phyloP scores from a whole-genome alignment of 2,329 filamentous ascomycete species.

The Neonectria magnoliae region DNA sequence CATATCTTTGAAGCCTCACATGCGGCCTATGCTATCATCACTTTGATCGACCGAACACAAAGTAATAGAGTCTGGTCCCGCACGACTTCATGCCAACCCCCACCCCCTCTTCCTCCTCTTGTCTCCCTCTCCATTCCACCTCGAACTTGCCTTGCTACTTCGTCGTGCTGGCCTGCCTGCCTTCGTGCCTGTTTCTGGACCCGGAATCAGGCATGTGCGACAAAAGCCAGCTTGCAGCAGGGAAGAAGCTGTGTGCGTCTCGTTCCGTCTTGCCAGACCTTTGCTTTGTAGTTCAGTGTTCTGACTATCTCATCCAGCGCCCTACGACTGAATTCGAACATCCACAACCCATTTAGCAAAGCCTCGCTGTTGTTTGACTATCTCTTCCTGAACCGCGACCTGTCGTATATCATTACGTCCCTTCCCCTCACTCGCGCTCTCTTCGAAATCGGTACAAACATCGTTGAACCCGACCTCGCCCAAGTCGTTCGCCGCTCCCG shows the following conservation, averaged over 20 bases:
- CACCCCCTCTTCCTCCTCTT: slow-evolving; percentile 27
- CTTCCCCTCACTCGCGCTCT: not conserved
- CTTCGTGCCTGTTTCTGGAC: slow-evolving; percentile 26
- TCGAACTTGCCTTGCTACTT: not conserved
- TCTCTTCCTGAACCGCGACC: slow-evolving; percentile 11
- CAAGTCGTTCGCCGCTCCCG: slow-evolving; percentile 11
- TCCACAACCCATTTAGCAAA: slow-evolving; percentile 25
- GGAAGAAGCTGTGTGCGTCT: slow-evolving; percentile 36
- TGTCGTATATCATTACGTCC: slow-evolving; percentile 11
- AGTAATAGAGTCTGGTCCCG: slow-evolving; percentile 19
- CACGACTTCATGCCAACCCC: slow-evolving; percentile 17
- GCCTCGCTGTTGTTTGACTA: slow-evolving; percentile 24
- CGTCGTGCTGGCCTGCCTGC: slow-evolving; percentile 19
- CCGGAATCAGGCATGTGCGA: slow-evolving; percentile 37
- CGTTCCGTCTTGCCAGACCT: slow-evolving; percentile 26
- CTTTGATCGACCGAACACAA: slow-evolving; percentile 24
- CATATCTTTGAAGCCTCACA: slow-evolving; percentile 3
- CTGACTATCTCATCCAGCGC: slow-evolving; percentile 31
- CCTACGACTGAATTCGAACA: slow-evolving; percentile 27
- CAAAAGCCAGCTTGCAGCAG: slow-evolving; percentile 28
- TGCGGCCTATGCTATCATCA: slow-evolving; percentile 10
- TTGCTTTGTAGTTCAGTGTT: slow-evolving; percentile 24
- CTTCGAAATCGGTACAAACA: not conserved
- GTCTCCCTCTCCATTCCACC: slow-evolving; percentile 21
- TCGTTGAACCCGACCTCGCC: not conserved